phyloP scores from a whole-genome alignment of 139 green algal species.

The Desmodesmus armatus region DNA sequence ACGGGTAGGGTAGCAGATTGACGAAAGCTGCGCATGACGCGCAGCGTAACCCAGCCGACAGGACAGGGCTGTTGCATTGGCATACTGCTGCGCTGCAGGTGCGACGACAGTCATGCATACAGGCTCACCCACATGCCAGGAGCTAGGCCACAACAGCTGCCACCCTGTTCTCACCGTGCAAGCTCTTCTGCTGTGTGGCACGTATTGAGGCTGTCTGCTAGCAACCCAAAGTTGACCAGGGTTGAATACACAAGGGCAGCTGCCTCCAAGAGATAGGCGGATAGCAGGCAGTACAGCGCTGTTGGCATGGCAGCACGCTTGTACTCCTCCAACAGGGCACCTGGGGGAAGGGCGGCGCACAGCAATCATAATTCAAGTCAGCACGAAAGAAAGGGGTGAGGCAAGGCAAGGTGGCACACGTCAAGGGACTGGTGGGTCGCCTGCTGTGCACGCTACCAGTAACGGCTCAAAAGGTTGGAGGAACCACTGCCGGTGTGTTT shows the following conservation, averaged over 20 bases:
- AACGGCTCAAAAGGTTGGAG: no score
- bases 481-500: no score
- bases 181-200: constrained; percentile 15
- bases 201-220: neutral
- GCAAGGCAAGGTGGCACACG: neutral
- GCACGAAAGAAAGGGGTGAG: neutral
- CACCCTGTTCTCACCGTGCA: neutral
- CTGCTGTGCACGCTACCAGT: neutral
- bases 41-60: no score
- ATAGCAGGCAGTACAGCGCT: constrained; percentile 23
- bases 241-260: constrained; percentile 15
- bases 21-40: no score
- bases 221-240: neutral
- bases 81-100: no score
- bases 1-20: no score
- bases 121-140: no score
- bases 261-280: constrained; percentile 21
- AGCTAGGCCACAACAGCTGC: no score
- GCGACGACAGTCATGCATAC: no score
- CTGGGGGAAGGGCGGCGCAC: constrained; percentile 10
- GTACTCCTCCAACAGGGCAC: constrained; percentile 34
- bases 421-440: neutral
- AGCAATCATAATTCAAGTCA: neutral
- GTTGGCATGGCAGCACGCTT: constrained; percentile 10
- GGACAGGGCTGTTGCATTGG: no score